Base-by-base conservation (phyloP, 768 basidiomycete species). In the Boletus patriciae region DNA sequence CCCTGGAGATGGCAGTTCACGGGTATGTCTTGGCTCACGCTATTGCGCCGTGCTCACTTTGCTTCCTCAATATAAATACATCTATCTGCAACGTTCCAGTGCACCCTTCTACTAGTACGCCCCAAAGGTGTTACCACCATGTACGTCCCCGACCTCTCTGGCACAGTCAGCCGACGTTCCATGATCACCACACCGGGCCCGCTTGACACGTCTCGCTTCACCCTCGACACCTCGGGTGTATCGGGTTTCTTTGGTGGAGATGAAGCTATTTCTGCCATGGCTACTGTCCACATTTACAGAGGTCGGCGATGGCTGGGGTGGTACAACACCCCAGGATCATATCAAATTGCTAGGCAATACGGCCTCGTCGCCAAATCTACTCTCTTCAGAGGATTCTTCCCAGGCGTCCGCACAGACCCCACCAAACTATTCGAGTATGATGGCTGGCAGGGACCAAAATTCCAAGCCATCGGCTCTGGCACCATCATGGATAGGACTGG, bases 261-360 rank as follows among this genome's bases (percentile, higher is more conserved):
- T 16, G 70, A 70, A 21, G 72, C 72, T 0, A 58, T 72, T 21
- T 66, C 72, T 10, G 68, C 72, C 7, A 67, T 72, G 65, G 61
- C 62, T 11, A 63, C 66, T 15, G 68, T 66, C 5, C 70, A 67
- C 19, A 21, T 73, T n/a, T 69, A 62, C 47, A 52, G 58, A 40
- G 63, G 61, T 2, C 53, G 61, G 21, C 63, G 57, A 27, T 73
- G 66, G 66, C 48, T 70, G 13, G 72, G 72, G 3, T 73, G 66
- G 68, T 73, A 73, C 52, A 73, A 73, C 48, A 66, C 72, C 8
- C 72, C 72, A 7, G 72, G 72, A 37, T 61, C 67, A n/a, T 68
- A 63, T 53, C 60, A 57, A 10, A 60, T 70, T 19, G 70, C 65
- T 21, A 72, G 62, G 55, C 62, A 56, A 25, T 66, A 66, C 19